Conservation (phyloP, 2,329 filamentous ascomycete species). For the Pseudodiploospora longispora region DNA sequence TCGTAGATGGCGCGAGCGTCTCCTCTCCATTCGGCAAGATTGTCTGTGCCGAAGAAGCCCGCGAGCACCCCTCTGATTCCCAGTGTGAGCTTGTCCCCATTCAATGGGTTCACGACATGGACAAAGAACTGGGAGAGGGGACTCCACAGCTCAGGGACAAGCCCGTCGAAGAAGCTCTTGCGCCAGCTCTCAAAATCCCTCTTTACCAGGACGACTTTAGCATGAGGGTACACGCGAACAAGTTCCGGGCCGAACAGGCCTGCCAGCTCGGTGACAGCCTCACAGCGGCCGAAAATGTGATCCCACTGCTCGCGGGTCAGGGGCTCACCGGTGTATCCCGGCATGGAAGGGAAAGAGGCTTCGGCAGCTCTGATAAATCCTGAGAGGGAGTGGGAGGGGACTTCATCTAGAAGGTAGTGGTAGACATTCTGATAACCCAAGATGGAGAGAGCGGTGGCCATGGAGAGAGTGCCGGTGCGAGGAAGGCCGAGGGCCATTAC, state of each 20-base stretch:
- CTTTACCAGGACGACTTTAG: not conserved
- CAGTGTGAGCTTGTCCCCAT: not conserved
- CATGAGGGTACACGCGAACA: not conserved
- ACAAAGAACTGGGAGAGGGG: not conserved
- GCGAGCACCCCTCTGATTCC: not conserved
- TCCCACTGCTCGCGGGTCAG: not conserved
- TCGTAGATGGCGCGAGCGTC: constrained; percentile 14
- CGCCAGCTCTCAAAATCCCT: not conserved
- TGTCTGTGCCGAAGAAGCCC: constrained; percentile 5
- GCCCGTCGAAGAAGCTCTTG: not conserved
- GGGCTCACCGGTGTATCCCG: not conserved
- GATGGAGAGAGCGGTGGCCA: constrained; percentile 5
- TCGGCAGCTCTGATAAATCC: not conserved
- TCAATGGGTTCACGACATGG: not conserved
- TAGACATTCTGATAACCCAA: constrained; percentile 8
- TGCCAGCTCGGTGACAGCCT: not conserved
- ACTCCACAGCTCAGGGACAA: not conserved
- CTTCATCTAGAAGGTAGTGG: constrained; percentile 3
- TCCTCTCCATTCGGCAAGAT: constrained; percentile 9
- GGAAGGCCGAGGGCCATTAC: constrained; percentile 10
- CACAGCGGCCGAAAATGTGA: not conserved
- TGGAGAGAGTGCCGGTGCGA: constrained; percentile 10
- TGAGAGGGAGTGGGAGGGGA: too few species aligned
- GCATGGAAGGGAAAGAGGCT: not conserved
- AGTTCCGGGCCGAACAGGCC: not conserved